Conservation (phyloP, 306 rosid species). For the Quercus suber region DNA sequence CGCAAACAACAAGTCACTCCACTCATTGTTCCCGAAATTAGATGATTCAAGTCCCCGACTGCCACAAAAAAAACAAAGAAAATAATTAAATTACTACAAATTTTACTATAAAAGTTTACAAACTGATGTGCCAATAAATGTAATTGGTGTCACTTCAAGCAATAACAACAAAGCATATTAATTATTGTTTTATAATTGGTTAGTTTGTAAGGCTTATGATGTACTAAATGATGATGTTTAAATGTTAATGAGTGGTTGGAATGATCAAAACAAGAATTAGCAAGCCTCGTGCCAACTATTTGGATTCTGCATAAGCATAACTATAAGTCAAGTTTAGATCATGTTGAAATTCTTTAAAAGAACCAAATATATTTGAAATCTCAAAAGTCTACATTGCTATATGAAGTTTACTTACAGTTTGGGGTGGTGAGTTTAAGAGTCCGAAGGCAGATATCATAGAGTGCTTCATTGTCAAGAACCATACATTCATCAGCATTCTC, state of each 20-base stretch:
- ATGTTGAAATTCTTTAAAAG: neutral
- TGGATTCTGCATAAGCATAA: too few relatives aligned
- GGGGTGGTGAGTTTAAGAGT: conserved; percentile 62
- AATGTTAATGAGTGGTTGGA: neutral
- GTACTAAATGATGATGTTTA: neutral
- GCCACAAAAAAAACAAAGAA: neutral
- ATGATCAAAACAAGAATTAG: too few relatives aligned
- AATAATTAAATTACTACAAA: too few relatives aligned
- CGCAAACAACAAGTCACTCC: conserved; percentile 83
- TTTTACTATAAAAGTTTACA: too few relatives aligned
- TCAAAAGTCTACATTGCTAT: neutral
- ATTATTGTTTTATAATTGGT: too few relatives aligned
- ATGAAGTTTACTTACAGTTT: conserved; percentile 40
- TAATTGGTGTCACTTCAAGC: too few relatives aligned
- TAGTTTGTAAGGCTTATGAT: too few relatives aligned
- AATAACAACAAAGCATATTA: too few relatives aligned
- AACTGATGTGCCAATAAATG: too few relatives aligned
- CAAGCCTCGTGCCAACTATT: too few relatives aligned
- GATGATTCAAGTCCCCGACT: conserved; percentile 86
- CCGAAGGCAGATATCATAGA: conserved; percentile 51
- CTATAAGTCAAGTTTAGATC: too few relatives aligned
- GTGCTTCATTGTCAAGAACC: conserved; percentile 64
- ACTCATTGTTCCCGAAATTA: conserved; percentile 80
- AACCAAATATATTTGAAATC: neutral
- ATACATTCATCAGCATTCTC: conserved; percentile 75